Conservation (phyloP, 805 yeast species). For the Spathaspora boniae region DNA sequence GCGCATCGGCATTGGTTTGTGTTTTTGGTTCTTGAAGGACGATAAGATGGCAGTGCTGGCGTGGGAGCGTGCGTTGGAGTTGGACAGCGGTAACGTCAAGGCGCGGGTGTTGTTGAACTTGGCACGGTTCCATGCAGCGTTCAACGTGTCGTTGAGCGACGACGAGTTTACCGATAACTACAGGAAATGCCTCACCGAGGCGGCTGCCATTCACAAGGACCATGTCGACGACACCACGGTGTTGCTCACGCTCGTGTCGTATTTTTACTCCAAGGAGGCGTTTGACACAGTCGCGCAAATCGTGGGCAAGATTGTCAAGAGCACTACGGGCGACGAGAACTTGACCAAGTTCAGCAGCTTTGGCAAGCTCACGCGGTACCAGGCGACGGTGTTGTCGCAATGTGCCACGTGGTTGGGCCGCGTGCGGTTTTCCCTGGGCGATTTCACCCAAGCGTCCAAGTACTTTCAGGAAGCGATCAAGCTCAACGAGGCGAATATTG, state of each 20-base stretch:
- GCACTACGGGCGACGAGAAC: constrained; percentile 16
- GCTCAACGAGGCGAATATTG: constrained; percentile 57
- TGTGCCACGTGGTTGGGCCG: constrained; percentile 80
- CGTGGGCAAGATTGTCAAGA: constrained; percentile 44
- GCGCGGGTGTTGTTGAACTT: constrained; percentile 66
- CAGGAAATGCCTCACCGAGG: constrained; percentile 52
- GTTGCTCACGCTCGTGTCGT: constrained; percentile 64
- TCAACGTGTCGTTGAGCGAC: constrained; percentile 53
- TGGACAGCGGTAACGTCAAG: constrained; percentile 56
- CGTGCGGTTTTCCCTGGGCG: constrained; percentile 56
- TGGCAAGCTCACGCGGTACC: constrained; percentile 23
- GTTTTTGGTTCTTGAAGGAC: constrained; percentile 87
- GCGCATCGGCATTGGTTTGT: constrained; percentile 89
- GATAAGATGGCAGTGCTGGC: constrained; percentile 70
- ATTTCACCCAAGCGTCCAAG: constrained; percentile 67
- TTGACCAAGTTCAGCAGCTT: constrained; percentile 14
- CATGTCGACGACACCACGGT: constrained; percentile 56
- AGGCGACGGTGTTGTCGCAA: constrained; percentile 32
- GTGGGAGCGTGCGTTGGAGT: constrained; percentile 75
- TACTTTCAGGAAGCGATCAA: constrained; percentile 70
- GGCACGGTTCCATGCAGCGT: constrained; percentile 62
- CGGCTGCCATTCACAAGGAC: constrained; percentile 33
- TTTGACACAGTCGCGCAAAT: constrained; percentile 55
- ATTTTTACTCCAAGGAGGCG: constrained; percentile 66
- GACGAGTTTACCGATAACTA: constrained; percentile 62